Evolutionary conservation across 176 grass and related monocot genomes (phyloP), one percentile per base, ranked within the genome.

Genomic region (Musa troglodytarum): DNA sequence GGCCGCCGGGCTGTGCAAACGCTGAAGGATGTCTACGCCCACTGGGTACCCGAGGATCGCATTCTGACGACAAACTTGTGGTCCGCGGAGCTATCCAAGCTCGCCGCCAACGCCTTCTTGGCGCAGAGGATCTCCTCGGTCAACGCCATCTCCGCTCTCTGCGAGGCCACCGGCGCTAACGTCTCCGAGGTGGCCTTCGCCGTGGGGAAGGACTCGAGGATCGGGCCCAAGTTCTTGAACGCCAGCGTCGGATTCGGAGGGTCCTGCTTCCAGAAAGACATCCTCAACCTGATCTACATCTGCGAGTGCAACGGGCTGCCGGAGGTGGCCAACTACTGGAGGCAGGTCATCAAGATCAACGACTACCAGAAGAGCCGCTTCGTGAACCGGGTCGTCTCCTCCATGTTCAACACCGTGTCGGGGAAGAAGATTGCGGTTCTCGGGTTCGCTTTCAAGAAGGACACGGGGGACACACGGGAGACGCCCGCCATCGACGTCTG

Each of bases 181-280:
- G 87, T 86, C 3, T 53, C 87, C 12, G 87, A 89, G 83, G 78
- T 80, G 50, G 78, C 78, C 58, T 80, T 73, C 10, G 43, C 78
- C 11, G 69, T 80, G 9, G 78, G 87, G n/a, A 89, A 89, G 73
- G 87, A 89, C 14, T 89, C 87, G 0, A 82, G 87, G 49, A 89
- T 89, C 5, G 87, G 87, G 11, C 77, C 80, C n/a, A 89, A 67
- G 65, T 89, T 89, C 81, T 81, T 89, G 70, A 89, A 81, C 53
- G 84, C 87, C 53, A 89, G 87, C 66, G 84, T 89, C 28, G 87
- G 87, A 49, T 88, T 88, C 0, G 87, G 87, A 65, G 87, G 87
- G 12, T 88, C 87, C 23, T 88, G 87, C 76, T 88, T 89, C 81
- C 87, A 89, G 82, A 89, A 89, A 74, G 87, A 90, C 28, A 90